phyloP scores from a whole-genome alignment of 2,329 filamentous ascomycete species.

The Pseudogymnoascus sp. region DNA sequence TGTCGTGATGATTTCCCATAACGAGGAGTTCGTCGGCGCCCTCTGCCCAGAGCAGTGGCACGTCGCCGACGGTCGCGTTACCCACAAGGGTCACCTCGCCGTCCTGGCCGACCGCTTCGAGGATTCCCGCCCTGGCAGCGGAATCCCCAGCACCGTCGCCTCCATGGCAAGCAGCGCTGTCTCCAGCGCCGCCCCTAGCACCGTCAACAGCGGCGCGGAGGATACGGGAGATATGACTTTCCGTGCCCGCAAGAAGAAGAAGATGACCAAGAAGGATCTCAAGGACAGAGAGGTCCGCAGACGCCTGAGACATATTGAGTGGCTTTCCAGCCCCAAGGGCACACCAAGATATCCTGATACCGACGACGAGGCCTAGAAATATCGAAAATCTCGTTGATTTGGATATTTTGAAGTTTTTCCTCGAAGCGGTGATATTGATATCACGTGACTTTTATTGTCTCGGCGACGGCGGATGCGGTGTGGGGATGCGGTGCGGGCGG shows the following conservation, averaged over 20 bases:
- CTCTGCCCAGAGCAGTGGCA: conserved; percentile 96
- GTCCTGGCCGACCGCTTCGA: conserved; percentile 79
- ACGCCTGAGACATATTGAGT: conserved; percentile 76
- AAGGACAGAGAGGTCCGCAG: conserved; percentile 89
- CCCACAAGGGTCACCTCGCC: conserved; percentile 71
- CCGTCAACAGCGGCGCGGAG: conserved; percentile 76
- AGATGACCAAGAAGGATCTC: conserved; percentile 92
- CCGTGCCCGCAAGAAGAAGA: conserved; percentile 89
- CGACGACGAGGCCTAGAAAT: conserved; percentile 21
- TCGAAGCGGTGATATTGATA: background rate
- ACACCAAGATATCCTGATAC: conserved; percentile 24
- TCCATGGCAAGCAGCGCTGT: conserved; percentile 49
- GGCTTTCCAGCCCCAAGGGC: conserved; percentile 80
- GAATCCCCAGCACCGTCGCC: conserved; percentile 50
- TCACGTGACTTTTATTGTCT: background rate
- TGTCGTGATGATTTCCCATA: conserved; percentile 98
- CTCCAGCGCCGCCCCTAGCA: conserved; percentile 50
- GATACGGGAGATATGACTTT: conserved; percentile 80
- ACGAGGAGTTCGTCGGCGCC: conserved; percentile 96
- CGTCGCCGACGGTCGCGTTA: conserved; percentile 79
- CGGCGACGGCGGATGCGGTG: background rate
- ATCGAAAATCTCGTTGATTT: background rate
- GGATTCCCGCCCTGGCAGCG: conserved; percentile 63
- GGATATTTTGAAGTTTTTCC: background rate
- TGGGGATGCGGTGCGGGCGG: background rate